These are phyloP conservation scores for Cupressus sempervirens DNA, from an alignment of 75 land plant species.

Conservation along the genomic window DNA sequence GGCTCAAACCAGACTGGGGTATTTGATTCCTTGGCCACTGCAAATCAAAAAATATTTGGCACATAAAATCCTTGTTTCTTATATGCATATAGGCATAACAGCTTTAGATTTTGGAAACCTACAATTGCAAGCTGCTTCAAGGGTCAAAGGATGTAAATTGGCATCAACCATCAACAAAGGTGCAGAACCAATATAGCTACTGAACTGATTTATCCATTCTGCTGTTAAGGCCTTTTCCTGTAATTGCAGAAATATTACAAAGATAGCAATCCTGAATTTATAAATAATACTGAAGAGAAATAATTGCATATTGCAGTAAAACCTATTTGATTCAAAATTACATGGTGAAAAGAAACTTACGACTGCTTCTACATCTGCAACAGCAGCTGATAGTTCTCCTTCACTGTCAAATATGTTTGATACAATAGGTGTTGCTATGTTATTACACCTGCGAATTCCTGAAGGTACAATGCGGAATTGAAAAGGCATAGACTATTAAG, in stretches of 20 bases:
- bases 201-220: constrained; percentile 73
- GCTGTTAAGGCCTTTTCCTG: constrained; percentile 80
- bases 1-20: constrained; percentile 96
- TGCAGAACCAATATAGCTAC: constrained; percentile 42
- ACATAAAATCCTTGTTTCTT: background rate
- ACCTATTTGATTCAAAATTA: background rate
- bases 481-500: background rate
- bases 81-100: background rate
- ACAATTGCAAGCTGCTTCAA: constrained; percentile 80
- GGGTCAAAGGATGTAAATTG: constrained; percentile 53
- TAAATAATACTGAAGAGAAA: background rate
- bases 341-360: constrained; percentile 42
- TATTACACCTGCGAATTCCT: constrained; percentile 66
- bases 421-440: constrained; percentile 66
- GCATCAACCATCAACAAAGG: constrained; percentile 91
- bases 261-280: background rate
- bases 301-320: background rate
- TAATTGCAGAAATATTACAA: background rate
- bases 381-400: constrained; percentile 85
- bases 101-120: constrained; percentile 12
- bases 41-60: constrained; percentile 1
- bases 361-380: constrained; percentile 77
- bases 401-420: constrained; percentile 61
- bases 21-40: constrained; percentile 78
- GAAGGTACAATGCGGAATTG: constrained; percentile 3